A percentile compares a stretch with the other conserved stretches of the same genome.
phyloP scores from a whole-genome alignment of 306 rosid genomes.

The Boehmeria nivea region DNA sequence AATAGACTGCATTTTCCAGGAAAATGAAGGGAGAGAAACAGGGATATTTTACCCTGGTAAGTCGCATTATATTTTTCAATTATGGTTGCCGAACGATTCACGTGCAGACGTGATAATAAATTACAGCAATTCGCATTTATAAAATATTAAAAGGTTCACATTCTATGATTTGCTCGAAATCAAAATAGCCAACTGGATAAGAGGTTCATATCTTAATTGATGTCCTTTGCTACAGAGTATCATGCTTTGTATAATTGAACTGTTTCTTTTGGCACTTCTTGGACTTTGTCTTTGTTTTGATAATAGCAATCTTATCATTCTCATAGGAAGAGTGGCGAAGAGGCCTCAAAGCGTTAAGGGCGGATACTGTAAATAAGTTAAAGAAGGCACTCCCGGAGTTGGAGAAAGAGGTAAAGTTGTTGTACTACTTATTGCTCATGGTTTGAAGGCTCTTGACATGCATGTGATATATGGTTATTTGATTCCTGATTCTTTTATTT shows the following conservation, averaged over 20 bases:
- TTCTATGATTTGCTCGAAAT: no score
- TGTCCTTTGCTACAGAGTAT: no score
- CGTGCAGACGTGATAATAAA: no score
- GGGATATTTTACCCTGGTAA: conserved; percentile 91
- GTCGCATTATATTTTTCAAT: neutral
- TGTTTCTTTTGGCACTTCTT: conserved; percentile 1
- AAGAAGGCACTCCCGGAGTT: conserved; percentile 90
- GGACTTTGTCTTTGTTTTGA: no score
- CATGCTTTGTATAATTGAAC: neutral
- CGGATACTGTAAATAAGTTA: conserved; percentile 70
- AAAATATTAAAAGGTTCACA: no score
- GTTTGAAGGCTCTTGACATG: no score
- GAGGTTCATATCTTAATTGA: no score
- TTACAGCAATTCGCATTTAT: no score
- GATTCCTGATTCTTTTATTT: neutral
- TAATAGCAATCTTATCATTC: conserved; percentile 15
- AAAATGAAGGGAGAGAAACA: conserved; percentile 94
- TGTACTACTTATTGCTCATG: neutral
- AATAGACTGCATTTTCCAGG: conserved; percentile 55
- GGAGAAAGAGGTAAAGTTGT: conserved; percentile 77
- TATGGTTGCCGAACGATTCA: no score
- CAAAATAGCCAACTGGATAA: no score
- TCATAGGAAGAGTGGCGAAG: conserved; percentile 92
- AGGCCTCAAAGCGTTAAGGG: conserved; percentile 88
- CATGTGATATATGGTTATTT: neutral